Evolutionary conservation across 805 yeast species (phyloP).

Genomic region (Cyberlindnera mrakii): DNA sequence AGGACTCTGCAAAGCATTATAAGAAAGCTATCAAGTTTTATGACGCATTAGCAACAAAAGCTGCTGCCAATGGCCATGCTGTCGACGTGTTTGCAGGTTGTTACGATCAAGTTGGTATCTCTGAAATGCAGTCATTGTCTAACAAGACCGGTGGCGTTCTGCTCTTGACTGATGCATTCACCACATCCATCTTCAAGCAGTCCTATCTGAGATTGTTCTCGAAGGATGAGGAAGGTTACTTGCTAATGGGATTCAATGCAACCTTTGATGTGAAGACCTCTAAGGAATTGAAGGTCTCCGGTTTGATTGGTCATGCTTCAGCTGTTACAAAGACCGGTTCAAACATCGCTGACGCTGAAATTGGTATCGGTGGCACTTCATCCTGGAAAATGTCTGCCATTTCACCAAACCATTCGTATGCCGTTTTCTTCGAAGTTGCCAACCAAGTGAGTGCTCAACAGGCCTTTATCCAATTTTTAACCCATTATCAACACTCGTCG

Average conservation of each 20-base stretch:
- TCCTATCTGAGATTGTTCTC: constrained; percentile 81
- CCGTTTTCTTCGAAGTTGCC: constrained; percentile 79
- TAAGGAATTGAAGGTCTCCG: constrained; percentile 81
- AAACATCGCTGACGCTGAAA: constrained; percentile 85
- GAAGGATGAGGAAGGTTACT: constrained; percentile 81
- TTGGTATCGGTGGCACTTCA: constrained; percentile 91
- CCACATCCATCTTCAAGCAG: constrained; percentile 91
- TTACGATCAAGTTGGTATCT: constrained; percentile 92
- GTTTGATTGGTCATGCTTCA: constrained; percentile 89
- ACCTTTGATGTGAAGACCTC: constrained; percentile 82
- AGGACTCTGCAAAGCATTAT: constrained; percentile 82
- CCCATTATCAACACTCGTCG: constrained; percentile 91
- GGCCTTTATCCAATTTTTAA: constrained; percentile 73
- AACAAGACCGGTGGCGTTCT: constrained; percentile 87
- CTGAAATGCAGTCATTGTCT: constrained; percentile 84
- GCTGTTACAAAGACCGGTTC: constrained; percentile 55
- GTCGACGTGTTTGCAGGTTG: constrained; percentile 92
- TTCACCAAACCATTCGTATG: constrained; percentile 86
- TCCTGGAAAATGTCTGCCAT: constrained; percentile 82
- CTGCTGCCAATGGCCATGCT: constrained; percentile 68
- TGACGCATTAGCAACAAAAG: constrained; percentile 65
- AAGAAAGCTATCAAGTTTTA: constrained; percentile 82
- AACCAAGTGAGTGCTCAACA: constrained; percentile 31
- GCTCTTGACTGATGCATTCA: constrained; percentile 86
- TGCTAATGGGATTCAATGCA: constrained; percentile 89